These are phyloP conservation scores for Rutstroemia sp. DNA, from an alignment of 2,329 filamentous ascomycete species.

Conservation along the genomic window DNA sequence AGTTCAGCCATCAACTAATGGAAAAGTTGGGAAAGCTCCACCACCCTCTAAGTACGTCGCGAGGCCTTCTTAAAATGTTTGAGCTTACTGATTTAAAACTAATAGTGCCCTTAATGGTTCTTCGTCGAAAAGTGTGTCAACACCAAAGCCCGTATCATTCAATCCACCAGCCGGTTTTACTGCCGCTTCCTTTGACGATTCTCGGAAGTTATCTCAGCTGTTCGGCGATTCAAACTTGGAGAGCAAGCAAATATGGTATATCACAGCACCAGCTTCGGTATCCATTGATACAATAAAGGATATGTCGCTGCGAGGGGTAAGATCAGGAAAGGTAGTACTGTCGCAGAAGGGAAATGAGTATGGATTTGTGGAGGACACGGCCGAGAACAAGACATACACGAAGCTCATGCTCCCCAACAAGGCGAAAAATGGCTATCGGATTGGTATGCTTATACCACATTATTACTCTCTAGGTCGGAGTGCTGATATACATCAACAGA, in stretches of 20 bases:
- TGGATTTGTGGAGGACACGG: slow-evolving; percentile 46
- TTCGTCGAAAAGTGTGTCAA: slow-evolving; percentile 11
- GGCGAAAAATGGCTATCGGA: slow-evolving; percentile 45
- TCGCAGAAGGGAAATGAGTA: slow-evolving; percentile 58
- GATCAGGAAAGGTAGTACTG: slow-evolving; percentile 47
- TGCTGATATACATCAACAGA: slow-evolving; percentile 12
- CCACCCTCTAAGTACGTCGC: slow-evolving; percentile 11
- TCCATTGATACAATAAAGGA: slow-evolving; percentile 61
- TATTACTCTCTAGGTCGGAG: background rate
- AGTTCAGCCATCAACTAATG: slow-evolving; percentile 2
- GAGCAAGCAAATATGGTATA: slow-evolving; percentile 75
- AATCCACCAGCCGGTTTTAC: slow-evolving; percentile 26
- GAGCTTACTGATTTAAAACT: background rate
- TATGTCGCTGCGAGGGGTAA: slow-evolving; percentile 52
- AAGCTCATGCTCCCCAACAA: slow-evolving; percentile 54
- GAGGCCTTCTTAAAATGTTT: background rate
- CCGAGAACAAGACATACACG: slow-evolving; percentile 43
- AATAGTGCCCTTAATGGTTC: slow-evolving; percentile 11
- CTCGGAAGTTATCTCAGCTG: slow-evolving; percentile 33
- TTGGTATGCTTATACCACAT: slow-evolving; percentile 38
- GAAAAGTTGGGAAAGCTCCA: background rate
- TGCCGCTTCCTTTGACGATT: slow-evolving; percentile 11
- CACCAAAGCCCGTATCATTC: slow-evolving; percentile 14
- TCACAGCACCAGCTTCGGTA: slow-evolving; percentile 63
- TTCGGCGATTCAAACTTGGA: slow-evolving; percentile 52